These are phyloP conservation scores for Oryza meyeriana DNA, from an alignment of 176 grass and related monocot genomes.

Conservation along the genomic window DNA sequence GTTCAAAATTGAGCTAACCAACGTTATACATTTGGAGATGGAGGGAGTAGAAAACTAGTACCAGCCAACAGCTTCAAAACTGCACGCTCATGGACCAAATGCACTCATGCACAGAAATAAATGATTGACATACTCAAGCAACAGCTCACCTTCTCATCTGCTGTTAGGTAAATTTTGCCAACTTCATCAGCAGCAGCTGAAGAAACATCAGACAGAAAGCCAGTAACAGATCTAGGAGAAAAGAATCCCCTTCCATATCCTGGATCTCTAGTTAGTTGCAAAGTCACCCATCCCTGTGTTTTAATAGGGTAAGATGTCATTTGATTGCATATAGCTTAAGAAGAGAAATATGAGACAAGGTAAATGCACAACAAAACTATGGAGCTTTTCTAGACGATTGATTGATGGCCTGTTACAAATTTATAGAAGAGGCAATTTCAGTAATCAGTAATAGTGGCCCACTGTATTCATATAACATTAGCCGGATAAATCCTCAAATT, in stretches of 20 bases:
- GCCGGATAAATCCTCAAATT: slow-evolving; percentile 3
- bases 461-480: slow-evolving; percentile 15
- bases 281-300: slow-evolving; percentile 76
- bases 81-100: slow-evolving; percentile 1
- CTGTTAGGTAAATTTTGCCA: slow-evolving; percentile 84
- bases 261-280: slow-evolving; percentile 75
- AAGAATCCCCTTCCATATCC: slow-evolving; percentile 84
- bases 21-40: too few species aligned
- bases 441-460: not conserved
- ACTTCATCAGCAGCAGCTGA: slow-evolving; percentile 95
- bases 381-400: not conserved
- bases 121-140: not conserved
- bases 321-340: slow-evolving; percentile 3
- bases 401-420: slow-evolving; percentile 7
- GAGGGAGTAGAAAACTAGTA: slow-evolving; percentile 17
- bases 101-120: slow-evolving; percentile 6
- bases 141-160: slow-evolving; percentile 77
- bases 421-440: not conserved
- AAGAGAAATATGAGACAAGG: slow-evolving; percentile 19
- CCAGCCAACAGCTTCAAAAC: not conserved
- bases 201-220: slow-evolving; percentile 92
- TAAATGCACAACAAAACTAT: slow-evolving; percentile 31
- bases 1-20: too few species aligned
- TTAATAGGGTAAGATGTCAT: slow-evolving; percentile 21
- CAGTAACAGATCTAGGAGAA: slow-evolving; percentile 88